Evolutionary conservation across 805 yeast species (phyloP), one percentile per base, ranked within the genome.

Genomic region (Cyberlindnera nakhonratchasimensis): DNA sequence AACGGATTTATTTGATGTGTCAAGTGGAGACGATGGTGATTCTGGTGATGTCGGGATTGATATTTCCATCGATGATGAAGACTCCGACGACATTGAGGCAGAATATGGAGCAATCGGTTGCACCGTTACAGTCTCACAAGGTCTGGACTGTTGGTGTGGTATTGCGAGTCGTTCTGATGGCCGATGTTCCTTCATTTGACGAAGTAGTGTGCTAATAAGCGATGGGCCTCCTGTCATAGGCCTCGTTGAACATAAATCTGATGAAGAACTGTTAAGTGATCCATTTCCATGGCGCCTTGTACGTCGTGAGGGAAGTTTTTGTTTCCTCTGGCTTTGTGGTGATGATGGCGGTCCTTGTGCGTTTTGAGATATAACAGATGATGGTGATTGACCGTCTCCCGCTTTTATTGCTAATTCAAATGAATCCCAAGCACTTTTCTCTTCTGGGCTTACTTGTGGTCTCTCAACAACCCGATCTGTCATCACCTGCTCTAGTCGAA

Each of bases 341-440:
- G 28, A 21, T 22, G 36, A 29, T 33, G 19, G 25, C 30, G 6
- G 30, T 24, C 14, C 18, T n/a, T n/a, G 20, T 17, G 26, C 9
- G 5, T 17, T 10, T 17, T n/a, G 7, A 23, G 20, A 14, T n/a
- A 26, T 19, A 14, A 33, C 2, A 5, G 31, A 14, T 20, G 33
- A 21, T 30, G 18, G n/a, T 6, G 31, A 16, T 14, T 19, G 18
- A 25, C 11, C 31, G n/a, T 25, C 17, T 5, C 12, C 37, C n/a
- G 46, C 48, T 32, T 31, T 32, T 25, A 43, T 41, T 1, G 55
- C 55, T 20, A 26, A 18, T 23, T 56, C 60, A 41, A 57, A 50
- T 2, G 48, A 28, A 14, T 48, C 51, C 61, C 61, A 57, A 0
- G 60, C 41, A 12, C 46, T 40, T 29, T 43, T 43, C 34, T 57